Percentiles rank a stretch among this genome's conserved stretches.
These are phyloP conservation scores for Cystobasidium pallidum DNA, from an alignment of 1,284 basidiomycete genomes.

Conservation along the genomic window DNA sequence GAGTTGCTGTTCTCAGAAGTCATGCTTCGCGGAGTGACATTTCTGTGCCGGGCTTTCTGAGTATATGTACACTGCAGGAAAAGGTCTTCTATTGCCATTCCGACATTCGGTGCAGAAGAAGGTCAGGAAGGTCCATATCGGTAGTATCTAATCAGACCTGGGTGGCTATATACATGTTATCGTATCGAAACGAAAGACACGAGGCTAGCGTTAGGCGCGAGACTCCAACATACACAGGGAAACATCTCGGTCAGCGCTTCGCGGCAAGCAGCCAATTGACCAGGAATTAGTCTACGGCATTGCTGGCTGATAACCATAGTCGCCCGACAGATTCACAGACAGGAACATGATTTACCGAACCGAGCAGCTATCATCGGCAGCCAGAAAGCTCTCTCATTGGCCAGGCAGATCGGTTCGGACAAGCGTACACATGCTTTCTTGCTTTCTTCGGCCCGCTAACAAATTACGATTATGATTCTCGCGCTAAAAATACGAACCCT, in stretches of 20 bases:
- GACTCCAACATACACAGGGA: too few species aligned
- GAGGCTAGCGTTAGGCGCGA: too few species aligned
- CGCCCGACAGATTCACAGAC: neutral
- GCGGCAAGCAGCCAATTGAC: neutral
- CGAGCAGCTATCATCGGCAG: neutral
- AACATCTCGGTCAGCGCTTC: neutral
- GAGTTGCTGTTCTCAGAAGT: too few species aligned
- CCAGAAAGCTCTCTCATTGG: neutral
- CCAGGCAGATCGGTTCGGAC: neutral
- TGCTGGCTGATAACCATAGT: neutral
- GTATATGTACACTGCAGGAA: too few species aligned
- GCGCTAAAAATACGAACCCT: slow-evolving; percentile 22
- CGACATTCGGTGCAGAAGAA: too few species aligned
- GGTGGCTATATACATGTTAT: too few species aligned
- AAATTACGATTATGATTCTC: neutral
- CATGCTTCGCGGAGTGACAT: too few species aligned
- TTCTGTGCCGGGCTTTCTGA: too few species aligned
- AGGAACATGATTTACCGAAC: neutral
- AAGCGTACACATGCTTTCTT: neutral
- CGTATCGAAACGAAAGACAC: too few species aligned
- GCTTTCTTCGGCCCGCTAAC: neutral
- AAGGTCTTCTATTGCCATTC: too few species aligned
- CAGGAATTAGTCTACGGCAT: neutral
- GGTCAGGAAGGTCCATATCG: too few species aligned
- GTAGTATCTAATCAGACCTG: too few species aligned